These are phyloP conservation scores for Xylaria polymorpha DNA, from an alignment of 2,329 filamentous ascomycete species.

Conservation along the genomic window DNA sequence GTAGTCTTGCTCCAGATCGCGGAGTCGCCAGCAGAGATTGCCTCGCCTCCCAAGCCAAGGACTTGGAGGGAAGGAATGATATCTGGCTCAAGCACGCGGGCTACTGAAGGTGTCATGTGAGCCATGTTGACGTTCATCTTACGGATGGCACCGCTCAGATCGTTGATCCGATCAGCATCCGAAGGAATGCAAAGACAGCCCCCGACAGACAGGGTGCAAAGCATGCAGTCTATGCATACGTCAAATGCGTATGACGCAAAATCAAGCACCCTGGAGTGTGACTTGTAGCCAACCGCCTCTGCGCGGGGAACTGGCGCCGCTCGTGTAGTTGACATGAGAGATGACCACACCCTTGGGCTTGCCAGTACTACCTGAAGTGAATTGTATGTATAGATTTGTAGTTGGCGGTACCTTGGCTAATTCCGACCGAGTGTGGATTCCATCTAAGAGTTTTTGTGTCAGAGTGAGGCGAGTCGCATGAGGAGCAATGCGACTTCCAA, in stretches of 20 bases:
- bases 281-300: constrained; percentile 56
- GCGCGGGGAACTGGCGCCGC: constrained; percentile 58
- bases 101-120: constrained; percentile 64
- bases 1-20: constrained; percentile 60
- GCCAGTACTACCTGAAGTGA: constrained; percentile 73
- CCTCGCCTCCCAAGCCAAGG: constrained; percentile 63
- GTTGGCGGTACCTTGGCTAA: constrained; percentile 54
- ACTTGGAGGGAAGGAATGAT: constrained; percentile 60
- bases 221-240: constrained; percentile 65
- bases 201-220: constrained; percentile 62
- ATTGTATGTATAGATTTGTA: constrained; percentile 66
- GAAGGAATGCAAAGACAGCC: constrained; percentile 66
- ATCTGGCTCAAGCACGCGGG: constrained; percentile 59
- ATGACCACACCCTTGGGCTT: constrained; percentile 71
- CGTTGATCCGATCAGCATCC: constrained; percentile 64
- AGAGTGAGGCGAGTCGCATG: constrained; percentile 51
- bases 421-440: constrained; percentile 37
- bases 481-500: constrained; percentile 54
- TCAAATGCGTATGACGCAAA: constrained; percentile 67
- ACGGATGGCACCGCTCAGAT: constrained; percentile 59
- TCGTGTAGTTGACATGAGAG: constrained; percentile 60
- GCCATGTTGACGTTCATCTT: constrained; percentile 61
- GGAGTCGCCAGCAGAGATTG: constrained; percentile 63
- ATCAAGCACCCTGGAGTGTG: constrained; percentile 58
- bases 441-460: constrained; percentile 45